Base-by-base conservation (phyloP, 164 flowering plant genomes). In the Piper betle region DNA sequence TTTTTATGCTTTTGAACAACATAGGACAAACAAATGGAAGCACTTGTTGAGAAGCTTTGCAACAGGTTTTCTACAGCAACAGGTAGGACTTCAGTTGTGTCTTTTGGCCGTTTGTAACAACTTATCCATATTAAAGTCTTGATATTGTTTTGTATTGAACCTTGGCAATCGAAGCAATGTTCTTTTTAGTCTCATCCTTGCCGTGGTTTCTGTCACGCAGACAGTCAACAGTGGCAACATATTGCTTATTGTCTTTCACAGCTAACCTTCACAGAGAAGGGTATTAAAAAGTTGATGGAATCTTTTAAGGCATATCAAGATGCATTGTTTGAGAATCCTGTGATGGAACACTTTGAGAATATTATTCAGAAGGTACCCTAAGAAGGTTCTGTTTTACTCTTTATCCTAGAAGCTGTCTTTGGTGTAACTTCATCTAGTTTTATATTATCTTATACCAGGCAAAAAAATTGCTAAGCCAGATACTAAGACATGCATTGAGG, bases 21-120 rank as follows among this genome's bases (percentile, higher is more conserved):
- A 3, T 65, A 94, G 99, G 99, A 94, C 68, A 94, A 88, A 71
- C 99, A 94, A 85, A 94, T 94, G 99, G 99, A 94, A 72, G 68
- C 91, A 66, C 84, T 94, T 37, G 97, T 94, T 72, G 97, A 91
- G 67, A 94, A 94, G 81, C 88, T 94, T 15, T 88, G 96, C 81
- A 81, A 88, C 69, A 82, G 97, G 73, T 91, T 90, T 72, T 69
- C 80, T 67, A 96, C 97, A 64, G 87, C 83, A 39, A 73, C 93
- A 64, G 97, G 97, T 85, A 78, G 15, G 10, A 37, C 59, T 8
- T 39, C 17, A 58, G 1, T 38, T 9, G 9, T 4, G 18, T 16
- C 37, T 33, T 17, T 53, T 25, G n/a, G n/a, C 55, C 20, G 55
- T 18, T 53, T 53, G 6, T 9, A 17, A 53, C 5, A 15, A 15